Conservation (phyloP, 306 rosid species). For the Quercus glauca region DNA sequence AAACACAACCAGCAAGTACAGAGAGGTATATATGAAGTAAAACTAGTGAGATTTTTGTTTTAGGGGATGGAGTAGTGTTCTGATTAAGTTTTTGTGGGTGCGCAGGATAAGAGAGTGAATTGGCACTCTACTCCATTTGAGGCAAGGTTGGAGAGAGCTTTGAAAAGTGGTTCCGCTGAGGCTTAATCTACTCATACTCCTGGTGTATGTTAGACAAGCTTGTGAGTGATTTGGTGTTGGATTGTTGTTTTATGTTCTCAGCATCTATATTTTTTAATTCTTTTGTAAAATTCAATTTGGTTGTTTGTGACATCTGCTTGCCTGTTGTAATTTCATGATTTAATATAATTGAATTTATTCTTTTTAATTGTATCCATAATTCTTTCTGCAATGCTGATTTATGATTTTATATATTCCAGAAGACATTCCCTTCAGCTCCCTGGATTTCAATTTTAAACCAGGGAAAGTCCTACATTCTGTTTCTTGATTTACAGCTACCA, state of each 20-base stretch:
- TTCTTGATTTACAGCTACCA: too few species aligned
- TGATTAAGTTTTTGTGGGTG: conserved; percentile 40
- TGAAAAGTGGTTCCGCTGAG: conserved; percentile 51
- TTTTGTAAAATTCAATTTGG: conserved; percentile 32
- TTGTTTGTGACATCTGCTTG: conserved; percentile 27
- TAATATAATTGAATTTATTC: not conserved
- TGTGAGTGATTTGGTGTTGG: conserved; percentile 25
- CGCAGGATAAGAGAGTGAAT: conserved; percentile 81
- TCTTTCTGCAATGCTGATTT: too few species aligned
- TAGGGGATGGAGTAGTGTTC: conserved; percentile 34
- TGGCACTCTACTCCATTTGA: conserved; percentile 91
- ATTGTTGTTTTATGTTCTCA: conserved; percentile 23
- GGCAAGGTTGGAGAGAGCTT: conserved; percentile 79
- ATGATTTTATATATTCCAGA: too few species aligned
- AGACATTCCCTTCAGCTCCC: too few species aligned
- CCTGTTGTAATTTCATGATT: conserved; percentile 20
- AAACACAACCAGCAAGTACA: conserved; percentile 79
- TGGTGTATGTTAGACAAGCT: conserved; percentile 23
- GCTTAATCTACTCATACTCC: conserved; percentile 34
- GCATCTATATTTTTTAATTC: conserved; percentile 24
- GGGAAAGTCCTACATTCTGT: too few species aligned
- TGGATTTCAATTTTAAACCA: too few species aligned
- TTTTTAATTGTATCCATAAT: too few species aligned
- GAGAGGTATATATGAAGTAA: conserved; percentile 69
- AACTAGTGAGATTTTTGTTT: conserved; percentile 14